phyloP scores from a whole-genome alignment of 352 stramenopile species.

The Phytophthora parvispora region DNA sequence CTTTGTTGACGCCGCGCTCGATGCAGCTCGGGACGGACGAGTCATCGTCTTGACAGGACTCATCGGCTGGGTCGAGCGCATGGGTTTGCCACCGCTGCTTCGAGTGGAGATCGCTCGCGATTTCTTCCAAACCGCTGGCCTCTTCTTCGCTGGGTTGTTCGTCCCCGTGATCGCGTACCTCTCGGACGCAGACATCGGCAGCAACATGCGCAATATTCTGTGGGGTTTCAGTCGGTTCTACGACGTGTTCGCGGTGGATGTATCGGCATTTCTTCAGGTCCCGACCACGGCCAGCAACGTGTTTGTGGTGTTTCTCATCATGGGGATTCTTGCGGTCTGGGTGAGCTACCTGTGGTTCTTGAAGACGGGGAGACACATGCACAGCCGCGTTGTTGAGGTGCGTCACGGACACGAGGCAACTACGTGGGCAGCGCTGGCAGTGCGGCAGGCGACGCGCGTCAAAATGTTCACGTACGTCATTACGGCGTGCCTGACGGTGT shows the following conservation, averaged over 20 bases:
- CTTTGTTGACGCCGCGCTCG: background rate
- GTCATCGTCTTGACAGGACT: background rate
- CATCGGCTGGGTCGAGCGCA: background rate
- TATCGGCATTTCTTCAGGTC: background rate
- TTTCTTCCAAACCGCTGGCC: background rate
- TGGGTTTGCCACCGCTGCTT: background rate
- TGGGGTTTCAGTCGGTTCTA: background rate
- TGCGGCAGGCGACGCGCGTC: background rate
- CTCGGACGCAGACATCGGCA: background rate
- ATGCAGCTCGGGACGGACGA: background rate
- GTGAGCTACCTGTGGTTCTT: conserved; percentile 1
- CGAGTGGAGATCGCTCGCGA: background rate
- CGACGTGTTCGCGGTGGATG: background rate
- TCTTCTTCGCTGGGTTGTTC: background rate
- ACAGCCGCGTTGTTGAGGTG: background rate
- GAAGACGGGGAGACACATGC: background rate
- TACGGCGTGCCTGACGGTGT: background rate
- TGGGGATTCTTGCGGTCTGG: background rate
- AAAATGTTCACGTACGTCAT: conserved; percentile 3
- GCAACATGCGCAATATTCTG: background rate
- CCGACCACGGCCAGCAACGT: background rate
- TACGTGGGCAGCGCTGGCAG: background rate
- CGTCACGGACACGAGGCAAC: background rate
- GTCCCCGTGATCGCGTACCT: background rate
- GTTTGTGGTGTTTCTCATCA: conserved; percentile 1